phyloP scores from a whole-genome alignment of 208 protist genomes.

The Acanthamoeba healyi region DNA sequence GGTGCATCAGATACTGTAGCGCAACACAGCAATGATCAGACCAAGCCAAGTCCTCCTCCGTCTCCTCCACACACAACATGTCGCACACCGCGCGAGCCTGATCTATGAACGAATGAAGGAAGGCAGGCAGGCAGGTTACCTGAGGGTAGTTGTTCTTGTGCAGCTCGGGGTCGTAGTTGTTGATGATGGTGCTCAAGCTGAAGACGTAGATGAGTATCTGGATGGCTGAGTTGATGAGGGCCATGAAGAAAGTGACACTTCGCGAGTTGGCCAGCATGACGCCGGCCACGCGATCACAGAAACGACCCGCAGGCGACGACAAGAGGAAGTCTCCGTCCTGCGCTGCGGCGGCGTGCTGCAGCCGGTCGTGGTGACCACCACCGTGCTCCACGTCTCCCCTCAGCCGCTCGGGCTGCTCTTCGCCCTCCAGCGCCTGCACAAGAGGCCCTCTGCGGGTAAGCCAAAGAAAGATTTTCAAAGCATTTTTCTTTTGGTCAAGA shows the following conservation, averaged over 20 bases:
- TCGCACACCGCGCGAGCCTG: not conserved
- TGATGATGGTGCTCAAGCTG: constrained; percentile 61
- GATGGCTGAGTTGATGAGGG: constrained; percentile 7
- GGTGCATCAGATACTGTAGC: constrained; percentile 53
- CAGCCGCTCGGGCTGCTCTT: not conserved
- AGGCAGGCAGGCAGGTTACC: not conserved
- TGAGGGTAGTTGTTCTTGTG: constrained; percentile 64
- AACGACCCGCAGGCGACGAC: not conserved
- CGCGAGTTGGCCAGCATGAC: constrained; percentile 24
- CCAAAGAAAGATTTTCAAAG: not conserved
- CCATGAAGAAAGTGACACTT: constrained; percentile 53
- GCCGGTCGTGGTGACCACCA: constrained; percentile 10
- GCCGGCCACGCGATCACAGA: constrained; percentile 20
- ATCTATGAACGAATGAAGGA: no score
- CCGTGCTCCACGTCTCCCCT: constrained; percentile 1
- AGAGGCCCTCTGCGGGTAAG: not conserved
- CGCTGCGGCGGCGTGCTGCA: no score
- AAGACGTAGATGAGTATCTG: constrained; percentile 49
- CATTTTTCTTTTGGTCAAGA: not conserved
- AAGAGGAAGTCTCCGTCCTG: not conserved
- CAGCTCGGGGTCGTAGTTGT: constrained; percentile 61
- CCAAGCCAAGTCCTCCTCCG: no score
- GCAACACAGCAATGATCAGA: no score
- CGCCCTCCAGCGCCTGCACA: not conserved
- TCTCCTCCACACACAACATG: no score